Evolutionary conservation across 2,329 filamentous ascomycete genomes (phyloP).

Genomic region (Grosmannia serpens): DNA sequence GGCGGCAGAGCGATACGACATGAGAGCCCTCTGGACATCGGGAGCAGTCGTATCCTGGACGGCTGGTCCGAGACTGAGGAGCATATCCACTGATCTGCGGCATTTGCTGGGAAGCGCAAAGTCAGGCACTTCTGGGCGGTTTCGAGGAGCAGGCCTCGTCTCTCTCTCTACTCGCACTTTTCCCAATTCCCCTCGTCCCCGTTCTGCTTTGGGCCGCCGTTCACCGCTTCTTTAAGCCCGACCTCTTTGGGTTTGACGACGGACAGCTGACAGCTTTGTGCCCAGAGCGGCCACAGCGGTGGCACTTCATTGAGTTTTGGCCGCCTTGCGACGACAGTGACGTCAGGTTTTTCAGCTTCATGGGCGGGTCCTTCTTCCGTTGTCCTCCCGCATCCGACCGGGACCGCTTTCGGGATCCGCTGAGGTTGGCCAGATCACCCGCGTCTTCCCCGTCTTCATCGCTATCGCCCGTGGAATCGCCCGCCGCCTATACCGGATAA

Average conservation of each 20-base stretch:
- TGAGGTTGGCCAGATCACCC: background rate
- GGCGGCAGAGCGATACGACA: background rate
- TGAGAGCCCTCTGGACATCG: background rate
- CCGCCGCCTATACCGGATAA: constrained; percentile 8
- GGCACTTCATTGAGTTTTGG: constrained; percentile 36
- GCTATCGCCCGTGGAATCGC: constrained; percentile 22
- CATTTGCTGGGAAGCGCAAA: background rate
- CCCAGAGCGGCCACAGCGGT: constrained; percentile 48
- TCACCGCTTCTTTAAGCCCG: constrained; percentile 1
- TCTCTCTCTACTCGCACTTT: background rate
- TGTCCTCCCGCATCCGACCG: constrained; percentile 37
- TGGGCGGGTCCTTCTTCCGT: constrained; percentile 48
- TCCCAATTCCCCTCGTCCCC: background rate
- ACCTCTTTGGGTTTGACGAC: constrained; percentile 14
- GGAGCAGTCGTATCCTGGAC: too few relatives aligned
- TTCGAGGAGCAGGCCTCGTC: background rate
- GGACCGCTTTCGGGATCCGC: constrained; percentile 8
- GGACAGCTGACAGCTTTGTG: constrained; percentile 50
- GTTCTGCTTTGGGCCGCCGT: background rate
- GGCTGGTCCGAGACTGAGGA: too few relatives aligned
- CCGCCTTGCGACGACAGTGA: constrained; percentile 42
- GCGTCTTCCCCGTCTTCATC: constrained; percentile 3
- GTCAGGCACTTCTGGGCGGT: too few relatives aligned
- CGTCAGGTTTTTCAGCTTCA: constrained; percentile 47
- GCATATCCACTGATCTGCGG: background rate